Conservation (phyloP, 139 green algal genomes). For the Zygnema cylindricum region DNA sequence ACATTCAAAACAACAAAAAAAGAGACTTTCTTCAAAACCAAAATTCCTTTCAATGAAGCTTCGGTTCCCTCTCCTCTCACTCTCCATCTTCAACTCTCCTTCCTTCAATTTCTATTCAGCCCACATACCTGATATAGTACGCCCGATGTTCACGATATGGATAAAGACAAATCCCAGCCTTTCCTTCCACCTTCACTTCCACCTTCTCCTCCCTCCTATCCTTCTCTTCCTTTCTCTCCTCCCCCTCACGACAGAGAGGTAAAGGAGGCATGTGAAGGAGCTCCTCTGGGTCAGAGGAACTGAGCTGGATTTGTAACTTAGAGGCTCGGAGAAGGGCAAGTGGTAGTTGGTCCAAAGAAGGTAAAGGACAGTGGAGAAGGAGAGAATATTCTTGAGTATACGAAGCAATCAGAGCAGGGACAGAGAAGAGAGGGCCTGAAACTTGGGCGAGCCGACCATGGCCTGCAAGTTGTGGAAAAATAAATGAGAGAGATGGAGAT, state of each 20-base stretch:
- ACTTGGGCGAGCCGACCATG: background rate
- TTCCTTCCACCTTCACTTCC: background rate
- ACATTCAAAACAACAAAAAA: too few relatives aligned
- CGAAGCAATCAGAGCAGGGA: background rate
- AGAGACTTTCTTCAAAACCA: too few relatives aligned
- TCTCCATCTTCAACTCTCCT: too few relatives aligned
- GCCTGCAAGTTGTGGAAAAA: background rate
- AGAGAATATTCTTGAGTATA: background rate
- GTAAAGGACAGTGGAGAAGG: conserved; percentile 8
- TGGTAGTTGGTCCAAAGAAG: background rate
- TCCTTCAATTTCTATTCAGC: too few relatives aligned
- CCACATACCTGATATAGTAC: too few relatives aligned
- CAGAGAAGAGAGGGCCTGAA: background rate
- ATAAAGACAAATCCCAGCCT: background rate
- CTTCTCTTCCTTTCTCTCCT: background rate
- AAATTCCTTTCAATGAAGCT: too few relatives aligned
- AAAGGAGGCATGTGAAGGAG: conserved; percentile 34
- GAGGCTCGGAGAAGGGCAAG: background rate
- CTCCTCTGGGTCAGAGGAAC: background rate
- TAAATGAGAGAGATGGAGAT: background rate
- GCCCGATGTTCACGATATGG: background rate
- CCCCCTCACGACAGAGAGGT: conserved; percentile 11
- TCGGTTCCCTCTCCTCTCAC: too few relatives aligned
- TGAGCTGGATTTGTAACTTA: conserved; percentile 30
- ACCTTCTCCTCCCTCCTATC: too few relatives aligned